Evolutionary conservation across 2,329 filamentous ascomycete genomes (phyloP).

Genomic region (Plenodomus biglobosus): DNA sequence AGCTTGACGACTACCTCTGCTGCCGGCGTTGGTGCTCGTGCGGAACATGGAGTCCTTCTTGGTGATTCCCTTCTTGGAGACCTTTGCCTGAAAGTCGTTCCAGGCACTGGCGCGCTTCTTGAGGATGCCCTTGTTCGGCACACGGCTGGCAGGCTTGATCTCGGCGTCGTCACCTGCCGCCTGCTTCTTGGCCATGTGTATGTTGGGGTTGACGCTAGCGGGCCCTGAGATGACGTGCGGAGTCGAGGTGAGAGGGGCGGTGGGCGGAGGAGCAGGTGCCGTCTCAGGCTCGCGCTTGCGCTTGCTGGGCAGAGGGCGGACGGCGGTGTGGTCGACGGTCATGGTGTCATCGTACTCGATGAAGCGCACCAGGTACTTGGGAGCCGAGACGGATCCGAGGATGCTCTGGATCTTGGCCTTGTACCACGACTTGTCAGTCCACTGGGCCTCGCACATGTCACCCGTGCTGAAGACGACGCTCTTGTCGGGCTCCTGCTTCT

Average conservation of each 20-base stretch:
- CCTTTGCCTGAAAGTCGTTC: conserved; percentile 86
- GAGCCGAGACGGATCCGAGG: conserved; percentile 85
- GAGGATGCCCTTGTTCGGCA: conserved; percentile 89
- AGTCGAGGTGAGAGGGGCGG: conserved; percentile 44
- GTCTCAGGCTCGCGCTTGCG: conserved; percentile 81
- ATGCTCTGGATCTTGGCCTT: conserved; percentile 90
- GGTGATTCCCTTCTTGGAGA: conserved; percentile 59
- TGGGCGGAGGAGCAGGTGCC: conserved; percentile 55
- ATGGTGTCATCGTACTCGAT: conserved; percentile 90
- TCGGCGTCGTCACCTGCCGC: conserved; percentile 62
- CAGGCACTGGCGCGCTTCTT: conserved; percentile 91
- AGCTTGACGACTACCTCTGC: conserved; percentile 66
- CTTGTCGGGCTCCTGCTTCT: conserved; percentile 37
- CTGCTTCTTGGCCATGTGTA: conserved; percentile 64
- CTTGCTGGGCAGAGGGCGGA: conserved; percentile 44
- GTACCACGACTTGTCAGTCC: conserved; percentile 89
- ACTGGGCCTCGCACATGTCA: conserved; percentile 87
- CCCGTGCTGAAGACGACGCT: conserved; percentile 75
- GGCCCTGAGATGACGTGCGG: conserved; percentile 64
- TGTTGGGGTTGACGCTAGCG: conserved; percentile 66
- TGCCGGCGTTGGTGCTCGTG: conserved; percentile 81
- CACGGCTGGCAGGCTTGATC: conserved; percentile 69
- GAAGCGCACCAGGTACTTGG: conserved; percentile 94
- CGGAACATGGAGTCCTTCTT: conserved; percentile 98
- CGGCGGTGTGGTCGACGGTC: conserved; percentile 58